A percentile compares a stretch with the other conserved stretches of the same genome.
These are phyloP conservation scores for Spizellomyces sp. DNA, from an alignment of 192 early-diverging fungal genomes.

Conservation along the genomic window DNA sequence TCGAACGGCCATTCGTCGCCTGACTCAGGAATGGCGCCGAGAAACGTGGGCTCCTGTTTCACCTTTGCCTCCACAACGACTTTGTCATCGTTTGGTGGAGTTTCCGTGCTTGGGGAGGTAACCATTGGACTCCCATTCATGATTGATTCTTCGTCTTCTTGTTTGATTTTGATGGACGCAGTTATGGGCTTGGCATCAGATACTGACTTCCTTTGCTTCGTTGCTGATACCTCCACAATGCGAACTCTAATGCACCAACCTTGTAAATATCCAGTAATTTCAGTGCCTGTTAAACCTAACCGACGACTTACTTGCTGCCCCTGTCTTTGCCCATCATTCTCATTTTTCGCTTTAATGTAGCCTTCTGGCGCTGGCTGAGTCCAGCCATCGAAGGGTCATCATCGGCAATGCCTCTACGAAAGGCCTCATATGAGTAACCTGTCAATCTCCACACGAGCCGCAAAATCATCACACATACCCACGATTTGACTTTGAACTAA, in stretches of 20 bases:
- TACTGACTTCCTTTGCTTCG: slow-evolving; percentile 38
- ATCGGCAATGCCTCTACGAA: slow-evolving; percentile 11
- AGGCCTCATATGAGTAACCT: too few relatives aligned
- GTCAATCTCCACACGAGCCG: too few relatives aligned
- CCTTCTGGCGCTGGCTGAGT: slow-evolving; percentile 86
- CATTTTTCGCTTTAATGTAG: slow-evolving; percentile 85
- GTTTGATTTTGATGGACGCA: slow-evolving; percentile 14
- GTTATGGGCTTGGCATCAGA: slow-evolving; percentile 10
- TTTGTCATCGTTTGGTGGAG: background rate
- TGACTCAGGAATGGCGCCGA: slow-evolving; percentile 42
- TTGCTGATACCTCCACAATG: slow-evolving; percentile 44
- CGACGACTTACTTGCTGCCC: slow-evolving; percentile 64
- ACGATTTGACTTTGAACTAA: background rate
- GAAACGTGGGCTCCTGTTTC: background rate
- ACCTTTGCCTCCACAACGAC: slow-evolving; percentile 39
- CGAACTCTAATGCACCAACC: slow-evolving; percentile 33
- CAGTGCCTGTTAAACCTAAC: too few relatives aligned
- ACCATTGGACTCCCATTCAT: background rate
- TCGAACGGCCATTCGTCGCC: slow-evolving; percentile 74
- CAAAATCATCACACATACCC: background rate
- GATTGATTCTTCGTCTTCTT: slow-evolving; percentile 1
- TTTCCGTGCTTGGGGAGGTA: background rate
- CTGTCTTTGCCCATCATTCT: slow-evolving; percentile 77
- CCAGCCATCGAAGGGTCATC: slow-evolving; percentile 64
- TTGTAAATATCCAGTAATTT: too few relatives aligned